phyloP scores from a whole-genome alignment of 805 yeast species.

The Pichia gijzeniarum region DNA sequence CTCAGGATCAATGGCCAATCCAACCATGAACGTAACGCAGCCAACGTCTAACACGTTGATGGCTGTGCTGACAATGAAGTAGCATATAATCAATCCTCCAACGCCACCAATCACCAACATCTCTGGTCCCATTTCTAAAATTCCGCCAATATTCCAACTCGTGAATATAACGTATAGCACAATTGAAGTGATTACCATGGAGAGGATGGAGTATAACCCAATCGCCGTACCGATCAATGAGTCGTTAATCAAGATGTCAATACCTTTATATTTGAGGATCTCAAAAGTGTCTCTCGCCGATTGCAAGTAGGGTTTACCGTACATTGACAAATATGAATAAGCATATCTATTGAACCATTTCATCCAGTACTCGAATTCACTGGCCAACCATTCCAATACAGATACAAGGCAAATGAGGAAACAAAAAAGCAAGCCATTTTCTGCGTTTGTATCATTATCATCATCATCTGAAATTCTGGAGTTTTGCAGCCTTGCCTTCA shows the following conservation, averaged over 20 bases:
- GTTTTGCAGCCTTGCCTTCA: slow-evolving; percentile 36
- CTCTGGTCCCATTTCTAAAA: slow-evolving; percentile 21
- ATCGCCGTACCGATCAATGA: slow-evolving; percentile 74
- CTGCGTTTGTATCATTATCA: slow-evolving; percentile 35
- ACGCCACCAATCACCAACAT: slow-evolving; percentile 24
- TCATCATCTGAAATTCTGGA: slow-evolving; percentile 35
- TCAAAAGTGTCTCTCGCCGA: slow-evolving; percentile 82
- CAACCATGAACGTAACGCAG: slow-evolving; percentile 75
- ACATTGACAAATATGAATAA: slow-evolving; percentile 77
- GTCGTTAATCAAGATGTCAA: slow-evolving; percentile 81
- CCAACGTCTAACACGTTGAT: slow-evolving; percentile 77
- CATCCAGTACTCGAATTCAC: slow-evolving; percentile 36
- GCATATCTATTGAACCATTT: slow-evolving; percentile 88
- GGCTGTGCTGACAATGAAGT: slow-evolving; percentile 69
- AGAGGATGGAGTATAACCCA: slow-evolving; percentile 67
- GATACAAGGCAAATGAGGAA: slow-evolving; percentile 38
- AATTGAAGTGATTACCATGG: slow-evolving; percentile 40
- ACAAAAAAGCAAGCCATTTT: slow-evolving; percentile 39
- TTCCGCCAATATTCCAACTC: slow-evolving; percentile 3
- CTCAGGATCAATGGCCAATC: slow-evolving; percentile 80
- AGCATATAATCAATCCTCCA: slow-evolving; percentile 51
- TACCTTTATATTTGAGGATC: slow-evolving; percentile 69
- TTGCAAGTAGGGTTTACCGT: slow-evolving; percentile 69
- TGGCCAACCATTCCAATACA: slow-evolving; percentile 60
- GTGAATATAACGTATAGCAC: slow-evolving; percentile 5